Conservation (phyloP, 225 moss, liverwort and hornwort species). For the Pseudisothecium myosuroides region DNA sequence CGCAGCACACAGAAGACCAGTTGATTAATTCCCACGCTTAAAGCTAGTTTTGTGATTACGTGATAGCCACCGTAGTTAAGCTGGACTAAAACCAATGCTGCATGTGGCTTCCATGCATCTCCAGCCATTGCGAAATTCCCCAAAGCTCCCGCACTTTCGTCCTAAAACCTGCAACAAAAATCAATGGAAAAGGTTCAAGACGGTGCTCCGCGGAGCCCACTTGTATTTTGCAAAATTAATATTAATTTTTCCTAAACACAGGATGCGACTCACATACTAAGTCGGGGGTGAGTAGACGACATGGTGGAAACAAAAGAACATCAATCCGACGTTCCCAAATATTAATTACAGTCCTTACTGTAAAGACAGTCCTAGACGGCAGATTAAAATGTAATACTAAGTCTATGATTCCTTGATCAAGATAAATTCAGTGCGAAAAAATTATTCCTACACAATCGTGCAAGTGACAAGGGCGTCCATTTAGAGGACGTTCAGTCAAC, state of each 20-base stretch:
- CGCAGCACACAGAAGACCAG: constrained; percentile 85
- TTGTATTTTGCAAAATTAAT: not conserved
- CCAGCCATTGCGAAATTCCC: constrained; percentile 31
- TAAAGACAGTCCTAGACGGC: not conserved
- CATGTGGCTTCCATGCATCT: constrained; percentile 68
- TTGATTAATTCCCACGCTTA: constrained; percentile 67
- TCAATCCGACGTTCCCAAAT: not conserved
- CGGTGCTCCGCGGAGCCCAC: not conserved
- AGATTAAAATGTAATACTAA: not conserved
- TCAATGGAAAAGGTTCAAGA: not conserved
- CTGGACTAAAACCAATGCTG: constrained; percentile 59
- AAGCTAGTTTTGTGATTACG: constrained; percentile 74
- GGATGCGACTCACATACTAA: not conserved
- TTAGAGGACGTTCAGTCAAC: not conserved
- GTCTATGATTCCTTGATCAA: not conserved
- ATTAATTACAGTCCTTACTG: not conserved
- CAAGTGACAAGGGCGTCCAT: not conserved
- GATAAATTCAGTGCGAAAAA: not conserved
- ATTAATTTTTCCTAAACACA: not conserved
- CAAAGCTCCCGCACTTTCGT: not conserved
- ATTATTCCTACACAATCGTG: not conserved
- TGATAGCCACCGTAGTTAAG: constrained; percentile 85
- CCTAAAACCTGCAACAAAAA: constrained; percentile 5
- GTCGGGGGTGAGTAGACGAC: not conserved
- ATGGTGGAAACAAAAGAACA: not conserved